These are phyloP conservation scores for Kregervanrija pseudodelftensis DNA, from an alignment of 805 yeast genomes.

Conservation along the genomic window DNA sequence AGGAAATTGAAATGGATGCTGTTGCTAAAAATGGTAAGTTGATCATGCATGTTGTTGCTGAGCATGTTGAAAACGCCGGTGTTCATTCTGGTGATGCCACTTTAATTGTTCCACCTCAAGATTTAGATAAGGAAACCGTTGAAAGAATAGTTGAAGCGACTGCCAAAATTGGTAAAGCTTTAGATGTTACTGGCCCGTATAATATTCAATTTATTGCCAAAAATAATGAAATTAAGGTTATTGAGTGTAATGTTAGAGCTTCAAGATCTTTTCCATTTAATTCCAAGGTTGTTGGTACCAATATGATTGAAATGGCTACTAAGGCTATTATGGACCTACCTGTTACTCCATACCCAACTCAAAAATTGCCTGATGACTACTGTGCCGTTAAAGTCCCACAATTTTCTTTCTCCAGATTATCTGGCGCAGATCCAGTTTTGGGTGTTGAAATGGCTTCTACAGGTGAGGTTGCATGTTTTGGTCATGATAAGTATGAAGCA, in stretches of 20 bases:
- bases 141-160: slow-evolving; percentile 89
- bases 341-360: slow-evolving; percentile 82
- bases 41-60: slow-evolving; percentile 95
- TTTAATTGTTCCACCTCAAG: slow-evolving; percentile 93
- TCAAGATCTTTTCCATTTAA: slow-evolving; percentile 99
- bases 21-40: slow-evolving; percentile 93
- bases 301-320: slow-evolving; percentile 95
- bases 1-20: slow-evolving; percentile 98
- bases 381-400: slow-evolving; percentile 97
- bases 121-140: slow-evolving; percentile 85
- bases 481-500: slow-evolving; percentile 94
- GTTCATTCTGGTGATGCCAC: slow-evolving; percentile 99
- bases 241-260: slow-evolving; percentile 98
- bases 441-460: slow-evolving; percentile 99
- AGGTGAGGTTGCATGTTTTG: slow-evolving; percentile 97
- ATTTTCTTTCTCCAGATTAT: slow-evolving; percentile 91
- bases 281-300: slow-evolving; percentile 94
- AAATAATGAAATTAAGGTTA: slow-evolving; percentile 92
- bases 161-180: slow-evolving; percentile 90
- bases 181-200: slow-evolving; percentile 95
- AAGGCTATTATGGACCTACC: slow-evolving; percentile 89
- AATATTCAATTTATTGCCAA: slow-evolving; percentile 96
- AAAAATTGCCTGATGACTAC: slow-evolving; percentile 83
- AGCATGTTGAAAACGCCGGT: slow-evolving; percentile 99
- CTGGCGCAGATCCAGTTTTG: slow-evolving; percentile 96